These are phyloP conservation scores for Pseudoperonospora humuli DNA, from an alignment of 352 stramenopile species.

Conservation along the genomic window DNA sequence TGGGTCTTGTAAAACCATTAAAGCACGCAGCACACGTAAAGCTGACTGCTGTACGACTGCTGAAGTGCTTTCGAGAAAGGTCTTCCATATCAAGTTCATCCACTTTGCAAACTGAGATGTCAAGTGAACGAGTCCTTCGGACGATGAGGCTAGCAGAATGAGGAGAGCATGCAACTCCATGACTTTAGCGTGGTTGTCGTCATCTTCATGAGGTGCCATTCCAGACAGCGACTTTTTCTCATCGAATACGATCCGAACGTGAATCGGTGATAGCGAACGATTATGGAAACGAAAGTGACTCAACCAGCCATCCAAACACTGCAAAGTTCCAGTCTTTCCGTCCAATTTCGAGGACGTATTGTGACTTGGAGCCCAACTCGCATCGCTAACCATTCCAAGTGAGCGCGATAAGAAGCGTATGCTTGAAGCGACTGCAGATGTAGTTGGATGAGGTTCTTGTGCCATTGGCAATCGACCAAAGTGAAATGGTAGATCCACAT, in stretches of 20 bases:
- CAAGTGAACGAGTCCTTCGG: slow-evolving; percentile 42
- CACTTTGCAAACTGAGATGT: slow-evolving; percentile 27
- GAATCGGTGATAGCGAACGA: slow-evolving; percentile 85
- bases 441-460: not conserved
- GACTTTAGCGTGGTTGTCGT: slow-evolving; percentile 7
- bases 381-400: slow-evolving; percentile 12
- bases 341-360: slow-evolving; percentile 1
- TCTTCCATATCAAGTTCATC: slow-evolving; percentile 45
- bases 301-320: slow-evolving; percentile 77
- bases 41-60: slow-evolving; percentile 54
- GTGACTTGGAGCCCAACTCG: slow-evolving; percentile 10
- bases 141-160: slow-evolving; percentile 37
- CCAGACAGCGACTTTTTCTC: slow-evolving; percentile 32
- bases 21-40: slow-evolving; percentile 39
- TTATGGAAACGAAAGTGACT: slow-evolving; percentile 87
- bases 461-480: slow-evolving; percentile 33
- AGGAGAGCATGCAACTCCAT: slow-evolving; percentile 39
- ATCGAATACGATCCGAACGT: slow-evolving; percentile 88
- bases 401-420: slow-evolving; percentile 16
- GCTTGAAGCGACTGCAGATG: slow-evolving; percentile 3
- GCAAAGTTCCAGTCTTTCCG: slow-evolving; percentile 9
- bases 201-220: not conserved
- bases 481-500: slow-evolving; percentile 40
- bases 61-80: slow-evolving; percentile 39
- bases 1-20: slow-evolving; percentile 36